Evolutionary conservation across 192 early-diverging fungal genomes (phyloP), one percentile per base, ranked within the genome.

Genomic region (Mortierella claussenii): DNA sequence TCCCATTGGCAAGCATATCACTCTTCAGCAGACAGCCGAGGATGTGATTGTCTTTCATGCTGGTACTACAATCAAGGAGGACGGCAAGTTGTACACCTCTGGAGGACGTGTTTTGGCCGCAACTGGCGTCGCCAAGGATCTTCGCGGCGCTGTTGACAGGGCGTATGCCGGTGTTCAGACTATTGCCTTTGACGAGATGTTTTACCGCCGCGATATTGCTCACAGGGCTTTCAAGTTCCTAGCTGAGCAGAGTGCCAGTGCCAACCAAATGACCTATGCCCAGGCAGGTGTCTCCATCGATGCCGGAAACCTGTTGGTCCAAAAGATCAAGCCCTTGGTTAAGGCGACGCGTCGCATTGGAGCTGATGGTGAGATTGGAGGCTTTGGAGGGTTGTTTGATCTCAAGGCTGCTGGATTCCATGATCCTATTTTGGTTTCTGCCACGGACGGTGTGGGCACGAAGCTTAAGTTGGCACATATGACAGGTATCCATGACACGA

Each of bases 381-480:
- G 98, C 8, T 99, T 99, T 61, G 98, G 98, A 79, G 98, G 97
- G 27, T 78, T 97, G 18, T 99, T 99, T 82, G 98, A 99, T 75
- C 81, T 99, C 37, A 93, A 94, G 74, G 94, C 94, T 13, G 90
- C 94, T 12, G 96, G 96, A 13, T 99, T 91, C 87, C 56, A 71
- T 61, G 97, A 99, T 55, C 95, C 97, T 27, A 91, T 99, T 52
- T 81, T 99, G 44, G 92, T 99, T 11, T 93, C 95, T n/a, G 95
- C 97, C 33, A 99, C 98, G 27, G 98, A 99, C 60, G 98, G 98
- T 47, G 95, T 99, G 24, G 98, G 98, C 32, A 99, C 98, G 68
- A 99, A 99, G 87, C 89, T 99, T 37, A 97, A 92, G 85, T 89
- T 99, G 73, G 97, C 98, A 2, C 95, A 97, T 31, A 86, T 86